phyloP scores from a whole-genome alignment of 495 filamentous ascomycete species.

The Xylaria intraflava region DNA sequence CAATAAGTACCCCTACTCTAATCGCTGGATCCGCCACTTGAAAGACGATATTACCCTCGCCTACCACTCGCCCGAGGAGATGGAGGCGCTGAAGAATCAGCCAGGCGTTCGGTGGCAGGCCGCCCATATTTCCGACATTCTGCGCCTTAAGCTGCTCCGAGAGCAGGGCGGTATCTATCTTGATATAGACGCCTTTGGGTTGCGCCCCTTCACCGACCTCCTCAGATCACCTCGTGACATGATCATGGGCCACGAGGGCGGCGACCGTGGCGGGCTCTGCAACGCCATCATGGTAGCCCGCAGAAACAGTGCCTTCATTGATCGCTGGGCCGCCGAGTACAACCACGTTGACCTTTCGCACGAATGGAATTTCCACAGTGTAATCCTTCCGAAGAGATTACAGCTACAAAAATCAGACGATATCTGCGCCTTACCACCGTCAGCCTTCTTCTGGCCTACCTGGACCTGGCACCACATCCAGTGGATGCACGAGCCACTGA shows the following conservation, averaged over 20 bases:
- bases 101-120: constrained; percentile 32
- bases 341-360: constrained; percentile 27
- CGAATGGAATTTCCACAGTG: constrained; percentile 44
- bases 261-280: constrained; percentile 40
- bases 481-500: constrained; percentile 40
- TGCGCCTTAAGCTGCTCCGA: constrained; percentile 37
- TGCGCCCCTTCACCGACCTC: constrained; percentile 32
- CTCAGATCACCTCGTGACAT: constrained; percentile 28
- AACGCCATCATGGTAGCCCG: constrained; percentile 43
- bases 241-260: constrained; percentile 41
- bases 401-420: constrained; percentile 31
- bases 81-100: constrained; percentile 21
- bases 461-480: constrained; percentile 42
- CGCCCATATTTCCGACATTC: constrained; percentile 39
- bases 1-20: constrained; percentile 31
- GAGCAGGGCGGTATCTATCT: constrained; percentile 42
- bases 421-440: constrained; percentile 37
- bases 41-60: constrained; percentile 35
- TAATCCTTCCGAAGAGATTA: constrained; percentile 37
- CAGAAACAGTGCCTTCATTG: constrained; percentile 34
- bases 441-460: constrained; percentile 45
- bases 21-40: constrained; percentile 37
- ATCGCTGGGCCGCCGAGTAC: constrained; percentile 39
- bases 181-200: constrained; percentile 38
- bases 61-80: constrained; percentile 33